phyloP scores from a whole-genome alignment of 768 basidiomycete species.

The Xerocomus brunneocitrinus region DNA sequence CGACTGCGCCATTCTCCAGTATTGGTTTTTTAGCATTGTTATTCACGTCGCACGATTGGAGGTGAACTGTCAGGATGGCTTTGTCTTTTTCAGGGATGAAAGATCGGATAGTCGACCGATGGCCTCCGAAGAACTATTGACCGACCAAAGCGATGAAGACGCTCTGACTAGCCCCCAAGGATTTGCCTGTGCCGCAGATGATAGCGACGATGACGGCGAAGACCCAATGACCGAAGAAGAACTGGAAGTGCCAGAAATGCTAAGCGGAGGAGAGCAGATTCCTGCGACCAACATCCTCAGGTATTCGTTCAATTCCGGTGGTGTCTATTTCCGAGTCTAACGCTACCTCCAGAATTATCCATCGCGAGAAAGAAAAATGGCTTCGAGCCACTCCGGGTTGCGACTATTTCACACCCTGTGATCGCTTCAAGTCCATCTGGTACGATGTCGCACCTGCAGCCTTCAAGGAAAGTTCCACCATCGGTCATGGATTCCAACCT shows the following conservation, averaged over 20 bases:
- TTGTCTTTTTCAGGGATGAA: not conserved
- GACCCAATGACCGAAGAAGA: no score
- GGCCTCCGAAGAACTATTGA: no score
- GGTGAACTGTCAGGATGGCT: not conserved
- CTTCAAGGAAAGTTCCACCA: not conserved
- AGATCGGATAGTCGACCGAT: no score
- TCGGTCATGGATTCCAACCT: not conserved
- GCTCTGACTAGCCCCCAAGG: no score
- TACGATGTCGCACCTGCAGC: not conserved
- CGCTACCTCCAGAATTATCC: not conserved
- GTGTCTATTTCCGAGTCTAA: no score
- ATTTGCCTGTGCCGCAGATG: no score
- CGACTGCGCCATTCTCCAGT: not conserved
- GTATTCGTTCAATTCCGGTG: no score
- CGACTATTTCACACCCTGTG: not conserved
- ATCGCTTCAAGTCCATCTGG: not conserved
- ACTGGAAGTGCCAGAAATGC: no score
- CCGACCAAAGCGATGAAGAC: no score
- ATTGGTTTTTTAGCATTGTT: not conserved
- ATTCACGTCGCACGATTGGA: not conserved
- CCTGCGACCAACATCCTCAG: no score
- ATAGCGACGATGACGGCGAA: no score
- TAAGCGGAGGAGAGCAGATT: no score
- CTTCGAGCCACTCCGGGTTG: not conserved
- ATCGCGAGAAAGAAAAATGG: not conserved